phyloP scores from a whole-genome alignment of 2,329 filamentous ascomycete species.

The Hymenoscyphus scutula region DNA sequence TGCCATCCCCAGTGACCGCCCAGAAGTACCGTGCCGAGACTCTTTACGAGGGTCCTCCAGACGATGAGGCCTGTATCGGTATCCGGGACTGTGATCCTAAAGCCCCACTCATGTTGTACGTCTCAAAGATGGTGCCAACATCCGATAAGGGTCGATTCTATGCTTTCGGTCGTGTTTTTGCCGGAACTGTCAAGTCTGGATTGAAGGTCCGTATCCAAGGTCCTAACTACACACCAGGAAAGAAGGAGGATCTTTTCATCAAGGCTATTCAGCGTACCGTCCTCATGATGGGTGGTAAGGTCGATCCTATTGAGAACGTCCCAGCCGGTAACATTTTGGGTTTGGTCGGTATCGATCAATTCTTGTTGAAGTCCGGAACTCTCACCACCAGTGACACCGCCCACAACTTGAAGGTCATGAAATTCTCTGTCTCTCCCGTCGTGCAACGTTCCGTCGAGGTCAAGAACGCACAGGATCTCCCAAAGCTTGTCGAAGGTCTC shows the following conservation, averaged over 20 bases:
- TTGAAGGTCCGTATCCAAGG: slow-evolving; percentile 99
- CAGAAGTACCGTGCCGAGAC: slow-evolving; percentile 98
- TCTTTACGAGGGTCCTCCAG: slow-evolving; percentile 93
- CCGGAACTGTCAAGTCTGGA: slow-evolving; percentile 95
- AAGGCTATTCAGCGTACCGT: slow-evolving; percentile 99
- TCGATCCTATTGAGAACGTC: slow-evolving; percentile 98
- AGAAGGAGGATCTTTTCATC: slow-evolving; percentile 99
- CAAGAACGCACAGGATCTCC: slow-evolving; percentile 99
- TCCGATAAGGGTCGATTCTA: slow-evolving; percentile 99
- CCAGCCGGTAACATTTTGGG: slow-evolving; percentile 99
- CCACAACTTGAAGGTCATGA: slow-evolving; percentile 99
- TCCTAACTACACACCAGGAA: slow-evolving; percentile 95
- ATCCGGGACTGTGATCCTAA: slow-evolving; percentile 99
- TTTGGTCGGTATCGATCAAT: slow-evolving; percentile 99
- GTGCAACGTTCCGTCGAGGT: slow-evolving; percentile 98
- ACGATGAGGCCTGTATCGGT: slow-evolving; percentile 90
- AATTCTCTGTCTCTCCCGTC: slow-evolving; percentile 99
- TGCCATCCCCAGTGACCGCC: slow-evolving; percentile 92
- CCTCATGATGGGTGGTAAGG: slow-evolving; percentile 99
- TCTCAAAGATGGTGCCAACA: slow-evolving; percentile 99
- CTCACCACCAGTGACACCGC: slow-evolving; percentile 95
- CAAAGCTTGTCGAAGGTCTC: slow-evolving; percentile 99
- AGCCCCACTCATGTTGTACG: slow-evolving; percentile 99
- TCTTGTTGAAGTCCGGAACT: slow-evolving; percentile 99
- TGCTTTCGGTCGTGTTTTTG: slow-evolving; percentile 99